phyloP scores from a whole-genome alignment of 352 stramenopile species.

The Pythium apleroticum region DNA sequence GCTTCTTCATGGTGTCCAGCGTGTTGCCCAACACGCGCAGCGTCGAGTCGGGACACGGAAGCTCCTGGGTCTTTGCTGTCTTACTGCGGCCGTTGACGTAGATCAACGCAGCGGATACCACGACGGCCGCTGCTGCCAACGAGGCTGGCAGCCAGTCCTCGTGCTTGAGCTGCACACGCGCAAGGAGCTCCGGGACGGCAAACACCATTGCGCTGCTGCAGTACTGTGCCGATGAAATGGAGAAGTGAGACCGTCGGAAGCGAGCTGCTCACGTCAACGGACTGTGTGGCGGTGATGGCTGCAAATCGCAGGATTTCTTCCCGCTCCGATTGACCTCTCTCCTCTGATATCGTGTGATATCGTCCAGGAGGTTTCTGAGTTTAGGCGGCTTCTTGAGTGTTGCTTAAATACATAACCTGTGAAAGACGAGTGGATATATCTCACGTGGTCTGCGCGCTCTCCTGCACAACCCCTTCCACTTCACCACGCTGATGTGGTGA shows the following conservation, averaged over 20 bases:
- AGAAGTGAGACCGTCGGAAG: neutral
- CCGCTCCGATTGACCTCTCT: neutral
- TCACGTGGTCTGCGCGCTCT: too few relatives aligned
- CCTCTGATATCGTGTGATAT: neutral
- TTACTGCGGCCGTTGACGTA: neutral
- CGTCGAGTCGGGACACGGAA: conserved; percentile 27
- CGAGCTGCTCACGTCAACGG: neutral
- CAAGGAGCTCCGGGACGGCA: neutral
- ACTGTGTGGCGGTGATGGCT: neutral
- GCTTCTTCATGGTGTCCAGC: conserved; percentile 45
- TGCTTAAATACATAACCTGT: too few relatives aligned
- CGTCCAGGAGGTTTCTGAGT: too few relatives aligned
- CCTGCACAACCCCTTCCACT: too few relatives aligned
- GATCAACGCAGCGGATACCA: neutral
- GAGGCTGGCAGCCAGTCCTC: neutral
- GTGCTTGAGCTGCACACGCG: neutral
- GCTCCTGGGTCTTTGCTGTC: neutral
- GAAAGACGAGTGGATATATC: too few relatives aligned
- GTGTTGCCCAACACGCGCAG: conserved; percentile 49
- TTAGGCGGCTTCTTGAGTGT: too few relatives aligned
- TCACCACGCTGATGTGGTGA: too few relatives aligned
- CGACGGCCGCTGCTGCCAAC: neutral
- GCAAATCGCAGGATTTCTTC: neutral
- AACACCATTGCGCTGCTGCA: neutral
- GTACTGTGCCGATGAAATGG: neutral